These are phyloP conservation scores for Stachybotrys chlorohalonatus DNA, from an alignment of 2,329 filamentous ascomycete species.

Conservation along the genomic window DNA sequence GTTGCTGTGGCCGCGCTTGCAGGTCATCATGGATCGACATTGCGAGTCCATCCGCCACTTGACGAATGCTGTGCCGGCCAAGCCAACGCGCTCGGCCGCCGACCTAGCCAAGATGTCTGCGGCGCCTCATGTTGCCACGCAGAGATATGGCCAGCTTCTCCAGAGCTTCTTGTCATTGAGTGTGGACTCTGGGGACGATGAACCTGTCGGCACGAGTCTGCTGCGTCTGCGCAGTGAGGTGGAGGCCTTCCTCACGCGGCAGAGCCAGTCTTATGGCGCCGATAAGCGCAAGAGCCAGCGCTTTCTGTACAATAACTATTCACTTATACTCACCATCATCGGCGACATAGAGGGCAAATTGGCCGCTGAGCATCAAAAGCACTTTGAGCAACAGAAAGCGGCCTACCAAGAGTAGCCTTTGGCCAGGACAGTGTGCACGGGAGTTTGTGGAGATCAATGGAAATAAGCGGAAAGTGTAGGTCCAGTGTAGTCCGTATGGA, in stretches of 20 bases:
- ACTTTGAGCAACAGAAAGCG: conserved; percentile 61
- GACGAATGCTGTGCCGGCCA: conserved; percentile 42
- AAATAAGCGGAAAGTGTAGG: background rate
- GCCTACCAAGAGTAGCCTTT: conserved; percentile 37
- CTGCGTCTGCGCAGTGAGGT: conserved; percentile 70
- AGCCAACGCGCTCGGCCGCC: conserved; percentile 29
- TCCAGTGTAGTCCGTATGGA: background rate
- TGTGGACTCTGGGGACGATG: conserved; percentile 86
- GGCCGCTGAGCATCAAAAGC: conserved; percentile 62
- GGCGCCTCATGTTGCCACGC: conserved; percentile 84
- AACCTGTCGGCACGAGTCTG: conserved; percentile 79
- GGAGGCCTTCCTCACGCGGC: conserved; percentile 70
- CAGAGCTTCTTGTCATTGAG: conserved; percentile 78
- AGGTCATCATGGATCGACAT: conserved; percentile 87
- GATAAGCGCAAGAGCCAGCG: conserved; percentile 76
- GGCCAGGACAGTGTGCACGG: background rate
- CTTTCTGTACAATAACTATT: conserved; percentile 95
- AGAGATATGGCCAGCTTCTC: conserved; percentile 89
- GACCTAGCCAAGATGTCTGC: conserved; percentile 57
- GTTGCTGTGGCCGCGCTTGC: conserved; percentile 92
- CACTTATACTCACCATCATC: conserved; percentile 86
- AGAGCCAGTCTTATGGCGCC: conserved; percentile 62
- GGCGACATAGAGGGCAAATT: conserved; percentile 66
- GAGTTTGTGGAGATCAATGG: background rate
- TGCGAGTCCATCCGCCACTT: conserved; percentile 71